Evolutionary conservation across 371 early-diverging fungal genomes (phyloP).

Genomic region (Apophysomyces ossiformis): DNA sequence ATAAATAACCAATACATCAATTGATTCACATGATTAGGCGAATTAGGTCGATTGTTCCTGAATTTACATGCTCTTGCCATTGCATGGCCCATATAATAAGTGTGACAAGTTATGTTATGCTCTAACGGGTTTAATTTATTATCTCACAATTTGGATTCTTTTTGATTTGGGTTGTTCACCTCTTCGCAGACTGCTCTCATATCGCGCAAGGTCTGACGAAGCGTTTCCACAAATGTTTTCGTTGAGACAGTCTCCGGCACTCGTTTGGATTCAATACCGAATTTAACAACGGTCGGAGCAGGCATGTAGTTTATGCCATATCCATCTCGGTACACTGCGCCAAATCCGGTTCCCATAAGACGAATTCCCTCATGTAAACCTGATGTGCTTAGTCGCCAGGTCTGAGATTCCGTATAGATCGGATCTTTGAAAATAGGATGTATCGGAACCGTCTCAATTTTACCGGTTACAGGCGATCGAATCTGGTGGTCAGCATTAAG

Average conservation of each 20-base stretch:
- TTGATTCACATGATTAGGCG: no score
- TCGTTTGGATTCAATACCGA: constrained; percentile 83
- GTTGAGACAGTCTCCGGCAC: constrained; percentile 51
- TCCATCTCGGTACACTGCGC: constrained; percentile 74
- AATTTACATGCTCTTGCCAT: no score
- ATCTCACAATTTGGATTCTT: background rate
- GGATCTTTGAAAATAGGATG: constrained; percentile 81
- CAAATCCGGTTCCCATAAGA: constrained; percentile 83
- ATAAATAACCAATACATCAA: no score
- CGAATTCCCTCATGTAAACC: constrained; percentile 74
- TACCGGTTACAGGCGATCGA: constrained; percentile 20
- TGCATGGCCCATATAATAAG: no score
- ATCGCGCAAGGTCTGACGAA: constrained; percentile 58
- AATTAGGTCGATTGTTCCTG: no score
- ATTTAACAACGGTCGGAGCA: constrained; percentile 66
- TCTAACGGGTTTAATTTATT: background rate
- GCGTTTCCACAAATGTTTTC: constrained; percentile 43
- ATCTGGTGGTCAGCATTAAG: constrained; percentile 41
- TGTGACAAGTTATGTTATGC: background rate
- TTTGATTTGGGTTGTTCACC: constrained; percentile 11
- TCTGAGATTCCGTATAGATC: constrained; percentile 61
- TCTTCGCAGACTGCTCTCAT: constrained; percentile 55
- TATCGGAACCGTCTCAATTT: constrained; percentile 33
- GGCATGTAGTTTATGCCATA: constrained; percentile 93
- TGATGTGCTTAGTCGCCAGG: constrained; percentile 80